These are phyloP conservation scores for Medicago ruthenica DNA, from an alignment of 306 rosid genomes.

Conservation along the genomic window DNA sequence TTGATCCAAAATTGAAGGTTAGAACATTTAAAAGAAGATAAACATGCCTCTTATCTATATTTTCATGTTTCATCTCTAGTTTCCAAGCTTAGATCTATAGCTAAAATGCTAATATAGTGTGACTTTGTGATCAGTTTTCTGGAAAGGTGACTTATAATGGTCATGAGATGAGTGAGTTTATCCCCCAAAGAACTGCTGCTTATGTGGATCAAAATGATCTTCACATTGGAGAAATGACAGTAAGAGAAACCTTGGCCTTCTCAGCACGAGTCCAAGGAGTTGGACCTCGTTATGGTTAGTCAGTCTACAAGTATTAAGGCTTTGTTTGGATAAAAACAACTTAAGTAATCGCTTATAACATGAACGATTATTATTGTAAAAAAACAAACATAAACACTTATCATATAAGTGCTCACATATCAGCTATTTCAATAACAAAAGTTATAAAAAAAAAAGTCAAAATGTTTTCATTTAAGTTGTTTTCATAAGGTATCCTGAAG, in stretches of 20 bases:
- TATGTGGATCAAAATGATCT: constrained; percentile 80
- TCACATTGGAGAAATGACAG: constrained; percentile 78
- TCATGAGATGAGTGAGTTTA: constrained; percentile 73
- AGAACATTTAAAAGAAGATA: background rate
- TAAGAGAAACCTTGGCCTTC: constrained; percentile 82
- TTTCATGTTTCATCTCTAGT: constrained; percentile 11
- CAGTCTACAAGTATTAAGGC: background rate
- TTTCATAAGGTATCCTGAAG: background rate
- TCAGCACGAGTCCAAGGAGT: constrained; percentile 92
- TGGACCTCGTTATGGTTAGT: constrained; percentile 69
- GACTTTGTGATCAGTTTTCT: constrained; percentile 50
- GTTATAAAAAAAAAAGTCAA: background rate
- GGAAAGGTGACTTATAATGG: constrained; percentile 73
- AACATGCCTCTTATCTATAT: background rate
- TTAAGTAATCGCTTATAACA: background rate
- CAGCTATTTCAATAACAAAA: background rate
- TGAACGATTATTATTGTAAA: background rate
- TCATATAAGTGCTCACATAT: background rate
- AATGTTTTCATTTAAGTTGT: background rate
- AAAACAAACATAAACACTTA: background rate
- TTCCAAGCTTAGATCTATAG: background rate
- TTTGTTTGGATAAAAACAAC: background rate
- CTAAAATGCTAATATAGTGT: background rate
- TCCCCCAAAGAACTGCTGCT: constrained; percentile 78
- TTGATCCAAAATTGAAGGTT: constrained; percentile 70